Evolutionary conservation across 2,329 filamentous ascomycete genomes (phyloP), one percentile per base, ranked within the genome.

Genomic region (Trichoderma sp.): DNA sequence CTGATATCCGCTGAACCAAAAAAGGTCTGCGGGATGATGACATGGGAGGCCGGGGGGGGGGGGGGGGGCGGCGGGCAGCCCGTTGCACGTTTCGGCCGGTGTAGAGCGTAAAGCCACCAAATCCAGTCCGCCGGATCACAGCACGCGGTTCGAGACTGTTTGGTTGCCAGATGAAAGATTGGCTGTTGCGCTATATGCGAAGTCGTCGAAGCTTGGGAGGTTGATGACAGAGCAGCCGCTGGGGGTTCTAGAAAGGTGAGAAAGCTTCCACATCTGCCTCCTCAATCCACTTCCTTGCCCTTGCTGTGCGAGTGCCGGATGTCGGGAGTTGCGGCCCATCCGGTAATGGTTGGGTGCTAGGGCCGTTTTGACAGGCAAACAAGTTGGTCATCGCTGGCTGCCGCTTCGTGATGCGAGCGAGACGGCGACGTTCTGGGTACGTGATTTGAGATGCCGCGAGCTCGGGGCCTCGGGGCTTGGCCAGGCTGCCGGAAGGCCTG

Each of bases 281-380:
- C 34, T 39, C 21, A 24, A 24, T 24, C 21, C 21, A 24, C 21
- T 24, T 24, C 21, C 21, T 14, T 39, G 44, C 48, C 44, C 21
- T 30, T 54, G 26, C 19, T 30, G 59, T 26, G 24, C 34, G 34
- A 39, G 12, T 43, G 14, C 57, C 59, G 59, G 59, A 45, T 62
- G 59, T 48, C 59, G 48, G 59, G 59, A 62, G 52, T 52, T 44
- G 48, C 47, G 59, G 58, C 58, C 34, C 24, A 51, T 51, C 58
- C 58, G 58, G 59, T 48, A 34, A 9, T 54, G 48, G 48, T 45
- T 54, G 48, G 50, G 50, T 26, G 50, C 50, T 52, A 52, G 30
- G n/a, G 50, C 50, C 28, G 50, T 34, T 30, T 52, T 34, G 50
- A 52, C 50, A 34, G 50, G 15, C n/a, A n/a, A 54, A 14, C 12